Percentiles rank a stretch among this genome's conserved stretches.
phyloP scores from a whole-genome alignment of 768 basidiomycete species.

The Lactarius hatsudake region DNA sequence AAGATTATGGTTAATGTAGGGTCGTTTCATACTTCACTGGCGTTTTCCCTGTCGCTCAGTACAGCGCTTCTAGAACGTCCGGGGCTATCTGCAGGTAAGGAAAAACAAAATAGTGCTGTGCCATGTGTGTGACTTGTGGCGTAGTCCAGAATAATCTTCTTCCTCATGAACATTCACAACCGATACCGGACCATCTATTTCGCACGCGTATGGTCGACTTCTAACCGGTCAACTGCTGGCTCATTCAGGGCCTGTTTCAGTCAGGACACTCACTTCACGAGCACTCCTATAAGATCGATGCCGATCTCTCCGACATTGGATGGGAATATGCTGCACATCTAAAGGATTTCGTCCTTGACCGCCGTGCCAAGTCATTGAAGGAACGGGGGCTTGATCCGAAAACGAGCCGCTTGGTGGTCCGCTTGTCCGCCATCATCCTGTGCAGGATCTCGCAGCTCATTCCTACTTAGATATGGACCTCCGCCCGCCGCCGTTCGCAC shows the following conservation, averaged over 20 bases:
- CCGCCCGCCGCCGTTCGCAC: conserved; percentile 86
- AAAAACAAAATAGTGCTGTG: conserved; percentile 20
- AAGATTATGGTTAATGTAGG: conserved; percentile 91
- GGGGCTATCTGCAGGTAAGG: conserved; percentile 80
- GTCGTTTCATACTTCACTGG: conserved; percentile 12
- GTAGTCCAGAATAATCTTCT: conserved; percentile 94
- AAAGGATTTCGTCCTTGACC: conserved; percentile 85
- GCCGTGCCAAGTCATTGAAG: conserved; percentile 73
- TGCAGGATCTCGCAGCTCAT: conserved; percentile 5
- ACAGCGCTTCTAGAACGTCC: conserved; percentile 55
- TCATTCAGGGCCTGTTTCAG: conserved; percentile 39
- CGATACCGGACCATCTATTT: conserved; percentile 92
- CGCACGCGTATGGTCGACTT: conserved; percentile 69
- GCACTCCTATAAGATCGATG: conserved; percentile 98
- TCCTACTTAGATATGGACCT: conserved; percentile 85
- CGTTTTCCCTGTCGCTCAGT: not conserved
- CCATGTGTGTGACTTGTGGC: conserved; percentile 11
- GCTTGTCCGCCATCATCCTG: conserved; percentile 29
- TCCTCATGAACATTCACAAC: conserved; percentile 99
- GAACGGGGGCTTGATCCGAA: conserved; percentile 62
- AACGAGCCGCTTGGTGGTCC: conserved; percentile 64
- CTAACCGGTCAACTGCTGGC: conserved; percentile 2
- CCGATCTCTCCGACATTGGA: conserved; percentile 90
- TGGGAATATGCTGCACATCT: conserved; percentile 93
- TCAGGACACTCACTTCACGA: conserved; percentile 98